Base-by-base conservation (phyloP, 345 rosid species). In the Tarenaya hassleriana region DNA sequence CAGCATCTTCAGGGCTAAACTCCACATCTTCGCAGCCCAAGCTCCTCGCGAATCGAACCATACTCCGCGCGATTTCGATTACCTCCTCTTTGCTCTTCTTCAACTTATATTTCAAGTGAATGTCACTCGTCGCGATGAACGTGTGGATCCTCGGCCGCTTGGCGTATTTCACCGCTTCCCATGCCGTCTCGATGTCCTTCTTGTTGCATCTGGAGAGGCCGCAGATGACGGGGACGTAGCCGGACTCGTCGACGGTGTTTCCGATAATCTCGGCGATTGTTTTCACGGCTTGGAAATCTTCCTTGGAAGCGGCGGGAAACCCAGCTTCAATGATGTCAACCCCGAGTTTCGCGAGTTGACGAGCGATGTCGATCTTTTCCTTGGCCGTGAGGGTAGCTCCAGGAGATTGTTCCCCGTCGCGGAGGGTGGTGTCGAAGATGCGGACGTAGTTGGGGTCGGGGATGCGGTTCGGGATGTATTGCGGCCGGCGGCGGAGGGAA, bases 341-440 rank as follows among this genome's bases (percentile, higher is more conserved):
- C 1, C 88, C 82, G 49, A 82, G 83, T 70, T 73, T 82, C 3
- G 82, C 71, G 0, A 82, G 74, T 55, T 82, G 88, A 29, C 82
- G 87, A 19, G 90, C 90, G 10, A 86, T 80, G 61, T 75, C 80
- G 7, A 82, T 75, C 58, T 82, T 82, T 67, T 82, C 85, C 62
- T 86, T 82, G 48, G 95, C 72, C 10, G 95, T 82, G 27, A 86
- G 60, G 15, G 87, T 70, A 69, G 95, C 95, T 49, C 95, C 95
- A 0, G 91, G 96, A 56, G 94, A 84, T 65, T 80, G 94, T 63
- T 88, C 96, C 7, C 96, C 96, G 52, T 88, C 95, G 34, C 96
- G 84, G 67, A 84, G 96, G 41, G 94, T 88, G 49, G 96, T 88
- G 65, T 88, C 96, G 56, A 88, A 80, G 55, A 84, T 46, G 50